Percentiles rank a stretch among this genome's conserved stretches.
Evolutionary conservation across 2,329 filamentous ascomycete genomes (phyloP).

Genomic region (Didymella glomerata): DNA sequence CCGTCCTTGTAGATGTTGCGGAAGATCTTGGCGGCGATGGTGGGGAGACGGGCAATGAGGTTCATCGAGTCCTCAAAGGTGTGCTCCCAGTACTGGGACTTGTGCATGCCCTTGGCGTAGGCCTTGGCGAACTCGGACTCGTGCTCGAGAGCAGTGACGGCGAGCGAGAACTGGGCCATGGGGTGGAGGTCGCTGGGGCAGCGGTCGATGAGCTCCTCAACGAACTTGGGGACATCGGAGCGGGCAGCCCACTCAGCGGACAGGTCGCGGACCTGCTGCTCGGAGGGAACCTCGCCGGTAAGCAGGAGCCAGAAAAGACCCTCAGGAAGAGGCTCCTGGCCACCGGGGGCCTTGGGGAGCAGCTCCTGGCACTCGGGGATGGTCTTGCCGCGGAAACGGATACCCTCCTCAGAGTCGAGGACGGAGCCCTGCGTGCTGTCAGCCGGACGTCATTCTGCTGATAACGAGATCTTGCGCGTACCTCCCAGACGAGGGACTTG

Average conservation of each 20-base stretch:
- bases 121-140: slow-evolving; percentile 98
- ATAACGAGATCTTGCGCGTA: slow-evolving; percentile 10
- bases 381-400: slow-evolving; percentile 98
- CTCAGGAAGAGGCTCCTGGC: slow-evolving; percentile 96
- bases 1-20: slow-evolving; percentile 99
- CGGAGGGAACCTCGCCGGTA: slow-evolving; percentile 95
- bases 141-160: slow-evolving; percentile 97
- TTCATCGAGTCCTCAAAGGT: slow-evolving; percentile 99
- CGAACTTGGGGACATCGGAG: slow-evolving; percentile 95
- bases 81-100: slow-evolving; percentile 99
- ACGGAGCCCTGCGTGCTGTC: slow-evolving; percentile 67
- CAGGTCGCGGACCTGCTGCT: slow-evolving; percentile 98
- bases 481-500: slow-evolving; percentile 97
- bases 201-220: slow-evolving; percentile 99
- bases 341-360: slow-evolving; percentile 95
- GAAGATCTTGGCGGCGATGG: slow-evolving; percentile 98
- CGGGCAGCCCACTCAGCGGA: slow-evolving; percentile 99
- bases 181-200: slow-evolving; percentile 98
- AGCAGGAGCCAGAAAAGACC: slow-evolving; percentile 99
- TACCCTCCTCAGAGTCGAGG: slow-evolving; percentile 97
- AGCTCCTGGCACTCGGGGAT: slow-evolving; percentile 98
- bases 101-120: slow-evolving; percentile 98
- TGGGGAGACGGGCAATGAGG: slow-evolving; percentile 98
- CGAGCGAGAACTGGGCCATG: slow-evolving; percentile 99
- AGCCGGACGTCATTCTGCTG: slow-evolving; percentile 49